A percentile compares a stretch with the other conserved stretches of the same genome.
These are phyloP conservation scores for Mucor mucedo DNA, from an alignment of 371 early-diverging fungal species.

Conservation along the genomic window DNA sequence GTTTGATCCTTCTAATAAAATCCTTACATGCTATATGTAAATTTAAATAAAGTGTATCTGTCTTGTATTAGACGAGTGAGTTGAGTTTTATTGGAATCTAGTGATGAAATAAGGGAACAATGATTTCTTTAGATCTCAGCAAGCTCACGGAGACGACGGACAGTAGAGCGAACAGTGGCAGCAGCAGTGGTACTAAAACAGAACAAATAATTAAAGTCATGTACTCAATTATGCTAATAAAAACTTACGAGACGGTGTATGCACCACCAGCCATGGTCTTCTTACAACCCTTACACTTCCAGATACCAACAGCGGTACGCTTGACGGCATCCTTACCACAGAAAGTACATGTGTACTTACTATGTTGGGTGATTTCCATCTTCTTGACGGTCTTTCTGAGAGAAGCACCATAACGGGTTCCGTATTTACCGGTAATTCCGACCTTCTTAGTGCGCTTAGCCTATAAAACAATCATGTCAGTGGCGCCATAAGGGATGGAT, in stretches of 20 bases:
- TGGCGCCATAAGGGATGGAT: constrained; percentile 33
- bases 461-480: constrained; percentile 40
- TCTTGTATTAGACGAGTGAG: constrained; percentile 9
- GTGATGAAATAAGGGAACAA: constrained; percentile 5
- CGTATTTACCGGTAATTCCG: constrained; percentile 99
- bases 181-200: constrained; percentile 86
- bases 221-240: neutral
- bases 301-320: constrained; percentile 99
- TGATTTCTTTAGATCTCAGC: constrained; percentile 80
- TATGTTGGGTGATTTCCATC: constrained; percentile 99
- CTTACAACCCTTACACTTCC: constrained; percentile 98
- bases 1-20: neutral
- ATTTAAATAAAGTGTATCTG: constrained; percentile 1
- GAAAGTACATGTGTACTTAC: constrained; percentile 99
- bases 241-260: constrained; percentile 88
- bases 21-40: neutral
- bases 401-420: constrained; percentile 99
- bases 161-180: constrained; percentile 90
- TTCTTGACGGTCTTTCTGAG: constrained; percentile 99
- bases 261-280: constrained; percentile 99
- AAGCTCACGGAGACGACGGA: constrained; percentile 98
- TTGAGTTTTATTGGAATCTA: constrained; percentile 22
- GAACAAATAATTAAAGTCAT: neutral
- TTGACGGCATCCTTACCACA: constrained; percentile 99
- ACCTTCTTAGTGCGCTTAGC: constrained; percentile 99